Base-by-base conservation (phyloP, 495 filamentous ascomycete species). In the Cercophora newfieldiana region DNA sequence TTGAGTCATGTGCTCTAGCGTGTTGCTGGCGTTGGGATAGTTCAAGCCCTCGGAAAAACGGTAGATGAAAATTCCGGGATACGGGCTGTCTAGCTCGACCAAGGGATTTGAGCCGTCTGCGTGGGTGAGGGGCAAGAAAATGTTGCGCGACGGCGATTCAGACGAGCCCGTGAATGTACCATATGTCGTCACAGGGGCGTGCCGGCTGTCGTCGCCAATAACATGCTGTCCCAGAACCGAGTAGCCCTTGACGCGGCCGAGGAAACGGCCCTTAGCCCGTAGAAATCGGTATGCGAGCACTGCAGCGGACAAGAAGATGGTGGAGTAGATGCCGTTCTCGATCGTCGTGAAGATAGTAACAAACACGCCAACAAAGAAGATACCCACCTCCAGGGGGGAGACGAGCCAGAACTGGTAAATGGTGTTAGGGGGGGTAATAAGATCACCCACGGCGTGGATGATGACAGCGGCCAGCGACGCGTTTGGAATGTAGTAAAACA, bases 321-420 rank as follows among this genome's bases (percentile, higher is more conserved):
- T 96, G 60, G 86, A 87, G 79, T 99, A 99, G 70, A 99, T 92
- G 12, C 95, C 95, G 73, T 92, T 86, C 72, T 99, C 95, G 66
- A 99, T 98, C 26, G 81, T 88, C 21, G 87, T 79, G 78, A 99
- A 97, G 31, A 98, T 77, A 0, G 94, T 97, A 19, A 98, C 91
- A 44, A 98, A 62, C 7, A 98, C 95, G 72, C 95, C 95, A 19
- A 91, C 86, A 74, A 98, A 97, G 83, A 98, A 99, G 71, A 99
- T 94, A 28, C 94, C 59, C 1, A 93, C 91, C 72, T 99, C 95
- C 1, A 98, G 72, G 0, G 96, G 95, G 6, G 91, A 93, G 14
- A 97, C 90, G 8, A 88, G 82, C 95, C 96, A 99, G 81, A 99
- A 99, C 74, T 95, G 91, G 78, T 97, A 98, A 7, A 98, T 83